Evolutionary conservation across 2,329 filamentous ascomycete genomes (phyloP).

Genomic region (Huntiella moniliformis): DNA sequence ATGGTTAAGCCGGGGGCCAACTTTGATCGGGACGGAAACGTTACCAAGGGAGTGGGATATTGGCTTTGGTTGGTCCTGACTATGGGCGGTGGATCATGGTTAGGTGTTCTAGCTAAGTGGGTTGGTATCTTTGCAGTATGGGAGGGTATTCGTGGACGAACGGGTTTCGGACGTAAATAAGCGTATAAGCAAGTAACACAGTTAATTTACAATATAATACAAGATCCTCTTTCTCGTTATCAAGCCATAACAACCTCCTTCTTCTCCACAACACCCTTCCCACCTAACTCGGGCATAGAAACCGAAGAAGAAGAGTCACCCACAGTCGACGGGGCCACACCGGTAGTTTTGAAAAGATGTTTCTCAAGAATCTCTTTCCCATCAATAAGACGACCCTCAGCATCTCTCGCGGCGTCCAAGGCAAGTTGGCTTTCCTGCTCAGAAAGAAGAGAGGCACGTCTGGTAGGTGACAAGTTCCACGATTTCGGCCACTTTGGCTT

Average conservation of each 20-base stretch:
- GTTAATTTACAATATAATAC: too few relatives aligned
- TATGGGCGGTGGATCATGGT: slow-evolving; percentile 30
- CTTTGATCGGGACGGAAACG: slow-evolving; percentile 42
- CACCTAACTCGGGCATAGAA: slow-evolving; percentile 7
- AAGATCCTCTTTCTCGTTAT: background rate
- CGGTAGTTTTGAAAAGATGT: slow-evolving; percentile 6
- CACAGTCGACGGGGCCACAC: slow-evolving; percentile 7
- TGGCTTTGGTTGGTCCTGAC: slow-evolving; percentile 32
- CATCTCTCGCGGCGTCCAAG: slow-evolving; percentile 34
- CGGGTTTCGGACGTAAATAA: too few relatives aligned
- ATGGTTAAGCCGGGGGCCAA: slow-evolving; percentile 28
- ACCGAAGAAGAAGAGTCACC: background rate
- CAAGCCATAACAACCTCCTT: background rate
- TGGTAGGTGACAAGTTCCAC: slow-evolving; percentile 62
- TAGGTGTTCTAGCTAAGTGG: slow-evolving; percentile 35
- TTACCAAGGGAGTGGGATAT: slow-evolving; percentile 32
- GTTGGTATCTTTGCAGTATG: slow-evolving; percentile 12
- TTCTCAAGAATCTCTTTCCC: slow-evolving; percentile 30
- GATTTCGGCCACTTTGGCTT: slow-evolving; percentile 57
- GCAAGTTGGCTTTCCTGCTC: slow-evolving; percentile 32
- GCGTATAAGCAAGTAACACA: too few relatives aligned
- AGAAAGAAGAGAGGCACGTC: slow-evolving; percentile 45
- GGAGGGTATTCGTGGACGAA: too few relatives aligned
- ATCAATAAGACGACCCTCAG: slow-evolving; percentile 39
- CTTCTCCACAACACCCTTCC: background rate